Conservation (phyloP, 306 rosid genomes). For the Cucumis hystrix region DNA sequence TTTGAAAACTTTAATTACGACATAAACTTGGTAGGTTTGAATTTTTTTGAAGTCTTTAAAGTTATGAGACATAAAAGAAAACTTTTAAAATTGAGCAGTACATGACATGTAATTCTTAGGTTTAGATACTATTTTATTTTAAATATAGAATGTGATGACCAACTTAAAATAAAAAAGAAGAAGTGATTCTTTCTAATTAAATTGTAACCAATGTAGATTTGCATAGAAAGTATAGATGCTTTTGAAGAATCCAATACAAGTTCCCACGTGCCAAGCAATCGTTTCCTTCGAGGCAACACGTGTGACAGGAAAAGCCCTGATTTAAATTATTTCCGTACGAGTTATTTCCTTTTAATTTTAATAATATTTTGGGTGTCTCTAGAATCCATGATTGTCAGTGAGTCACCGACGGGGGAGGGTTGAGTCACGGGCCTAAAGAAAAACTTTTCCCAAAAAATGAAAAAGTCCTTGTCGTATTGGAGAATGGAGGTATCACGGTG, state of each 20-base stretch:
- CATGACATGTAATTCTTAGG: no score
- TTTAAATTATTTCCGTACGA: background rate
- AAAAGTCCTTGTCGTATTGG: background rate
- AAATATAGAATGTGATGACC: no score
- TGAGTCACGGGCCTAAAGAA: slow-evolving; percentile 1
- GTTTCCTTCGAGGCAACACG: background rate
- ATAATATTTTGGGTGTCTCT: background rate
- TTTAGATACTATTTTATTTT: no score
- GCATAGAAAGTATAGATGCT: background rate
- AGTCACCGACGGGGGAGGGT: slow-evolving; percentile 4
- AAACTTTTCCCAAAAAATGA: background rate
- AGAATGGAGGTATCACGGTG: slow-evolving; percentile 8
- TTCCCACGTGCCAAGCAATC: background rate
- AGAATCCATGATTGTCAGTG: background rate
- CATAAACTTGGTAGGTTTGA: no score
- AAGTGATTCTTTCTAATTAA: no score
- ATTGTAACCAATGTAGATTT: no score
- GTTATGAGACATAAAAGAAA: no score
- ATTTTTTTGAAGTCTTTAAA: no score
- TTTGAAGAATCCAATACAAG: background rate
- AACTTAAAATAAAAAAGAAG: no score
- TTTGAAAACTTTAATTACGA: no score
- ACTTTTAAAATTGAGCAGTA: no score
- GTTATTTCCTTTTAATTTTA: background rate
- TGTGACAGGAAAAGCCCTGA: background rate